Evolutionary conservation across 768 basidiomycete species (phyloP), one percentile per base, ranked within the genome.

Genomic region (Hortiboletus flavorubellus): DNA sequence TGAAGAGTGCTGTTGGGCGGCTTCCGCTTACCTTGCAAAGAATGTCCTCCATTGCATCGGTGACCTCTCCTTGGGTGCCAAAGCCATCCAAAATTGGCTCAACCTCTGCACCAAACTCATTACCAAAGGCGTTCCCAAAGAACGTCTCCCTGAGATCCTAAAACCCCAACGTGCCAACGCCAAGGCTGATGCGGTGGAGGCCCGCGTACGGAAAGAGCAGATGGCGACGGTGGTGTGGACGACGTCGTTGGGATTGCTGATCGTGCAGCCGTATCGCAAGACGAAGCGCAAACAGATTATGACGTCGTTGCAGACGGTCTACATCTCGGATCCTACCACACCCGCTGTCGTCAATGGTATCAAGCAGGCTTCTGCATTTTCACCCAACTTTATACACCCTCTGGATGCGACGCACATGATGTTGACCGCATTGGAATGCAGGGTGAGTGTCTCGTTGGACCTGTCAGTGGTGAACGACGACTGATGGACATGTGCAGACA

Each of bases 401-500:
- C 79, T 99, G 30, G 97, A 99, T 69, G 97, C 97, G 2, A 96
- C 96, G 2, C 97, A 99, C 74, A 98, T 99, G 94, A 87, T 98
- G 84, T 74, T 98, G 62, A 97, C 95, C 2, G 94, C 96, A 10
- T 78, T 96, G 45, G 88, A 93, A 61, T 97, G 94, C 70, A 76
- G 80, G 59, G 93, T 91, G 71, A 51, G 86, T 73, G 14, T 21
- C 51, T 26, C 15, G 2, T 29, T 47, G 34, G 8, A 5, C 3
- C 9, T 4, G 23, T 30, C 5, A 14, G 33, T 9, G 33, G 30
- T 23, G 18, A 26, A 9, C 11, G 39, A 41, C 59, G 21, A 55
- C 54, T 49, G 42, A 69, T 8, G 33, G 12, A 37, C 12, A 10
- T 50, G 16, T 38, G 3, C 63, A 93, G 90, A 81, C 85, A 12